Evolutionary conservation across 306 rosid species (phyloP), one percentile per base, ranked within the genome.

Genomic region (Crotalaria pallida): DNA sequence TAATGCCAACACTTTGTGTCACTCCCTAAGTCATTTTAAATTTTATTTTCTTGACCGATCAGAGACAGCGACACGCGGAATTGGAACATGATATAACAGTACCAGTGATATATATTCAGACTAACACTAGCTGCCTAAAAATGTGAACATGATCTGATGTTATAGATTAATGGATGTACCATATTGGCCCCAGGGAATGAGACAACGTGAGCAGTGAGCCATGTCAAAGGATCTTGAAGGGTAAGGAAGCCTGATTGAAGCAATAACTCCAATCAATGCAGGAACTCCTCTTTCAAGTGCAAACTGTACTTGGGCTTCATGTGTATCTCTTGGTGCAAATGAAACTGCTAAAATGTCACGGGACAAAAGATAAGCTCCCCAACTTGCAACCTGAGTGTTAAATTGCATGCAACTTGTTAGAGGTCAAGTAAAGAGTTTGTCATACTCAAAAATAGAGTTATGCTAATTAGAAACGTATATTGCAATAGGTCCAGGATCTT

Each of bases 201-300:
- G 99, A 80, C 99, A 95, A 31, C 99, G 96, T 9, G 99, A 95
- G 84, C 99, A 94, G 11, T 94, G 99, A 57, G 99, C 99, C 88
- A 94, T 81, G 86, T 94, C 99, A 41, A 94, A 94, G 17, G 96
- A 87, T 71, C 99, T 85, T 10, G 99, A 88, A 65, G 99, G 99
- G 82, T 94, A 94, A 16, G 99, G 99, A 58, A 94, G 99, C 72
- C 96, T 84, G 0, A 79, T 77, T 33, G 99, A 87, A 24, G 97
- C 99, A 62, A 94, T 75, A 69, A 94, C 83, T 53, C 99, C 99
- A 55, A 94, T 88, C 84, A 94, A 59, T 22, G 99, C 96, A 21
- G 99, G 99, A 51, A 94, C 89, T 67, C 99, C 99, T 69, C 99
- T 51, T 78, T 94, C 99, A 58, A 94, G 96, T 6, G 99, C 99